Percentiles rank a stretch among this genome's conserved stretches.
These are phyloP conservation scores for Candida ponderosae DNA, from an alignment of 805 yeast species.

Conservation along the genomic window DNA sequence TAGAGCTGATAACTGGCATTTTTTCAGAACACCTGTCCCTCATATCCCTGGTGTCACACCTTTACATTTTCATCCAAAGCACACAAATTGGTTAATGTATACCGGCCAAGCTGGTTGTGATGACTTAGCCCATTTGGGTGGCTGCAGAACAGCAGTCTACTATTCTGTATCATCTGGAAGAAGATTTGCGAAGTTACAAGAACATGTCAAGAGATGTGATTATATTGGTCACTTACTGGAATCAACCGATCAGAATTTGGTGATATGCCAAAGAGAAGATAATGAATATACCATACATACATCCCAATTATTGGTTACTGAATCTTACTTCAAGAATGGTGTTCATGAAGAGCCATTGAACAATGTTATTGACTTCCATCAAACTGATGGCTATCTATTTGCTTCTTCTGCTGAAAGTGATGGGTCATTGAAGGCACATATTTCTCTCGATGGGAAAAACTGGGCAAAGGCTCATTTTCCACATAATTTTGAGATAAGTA, in stretches of 20 bases:
- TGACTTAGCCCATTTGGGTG: conserved; percentile 10
- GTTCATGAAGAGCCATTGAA: conserved; percentile 38
- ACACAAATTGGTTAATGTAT: conserved; percentile 56
- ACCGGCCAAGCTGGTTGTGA: conserved; percentile 55
- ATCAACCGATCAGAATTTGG: conserved; percentile 38
- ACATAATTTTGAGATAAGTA: conserved; percentile 45
- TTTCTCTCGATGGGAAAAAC: conserved; percentile 67
- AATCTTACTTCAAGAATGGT: conserved; percentile 14
- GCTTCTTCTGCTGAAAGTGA: conserved; percentile 56
- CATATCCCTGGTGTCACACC: conserved; percentile 47
- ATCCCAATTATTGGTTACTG: conserved; percentile 23
- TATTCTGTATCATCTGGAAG: conserved; percentile 63
- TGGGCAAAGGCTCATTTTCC: conserved; percentile 84
- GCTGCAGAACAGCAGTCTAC: conserved; percentile 53
- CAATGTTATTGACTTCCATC: conserved; percentile 64
- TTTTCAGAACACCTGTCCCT: conserved; percentile 37
- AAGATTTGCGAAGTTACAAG: conserved; percentile 45
- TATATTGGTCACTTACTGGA: conserved; percentile 53
- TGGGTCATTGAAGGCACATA: conserved; percentile 53
- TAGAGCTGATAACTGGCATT: conserved; percentile 45
- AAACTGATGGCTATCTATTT: conserved; percentile 61
- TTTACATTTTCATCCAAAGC: conserved; percentile 55
- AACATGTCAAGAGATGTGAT: conserved; percentile 52
- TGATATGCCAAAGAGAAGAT: conserved; percentile 53
- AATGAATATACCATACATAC: conserved; percentile 22